Conservation (phyloP, 192 early-diverging fungal species). For the Coemansia pectinata region DNA sequence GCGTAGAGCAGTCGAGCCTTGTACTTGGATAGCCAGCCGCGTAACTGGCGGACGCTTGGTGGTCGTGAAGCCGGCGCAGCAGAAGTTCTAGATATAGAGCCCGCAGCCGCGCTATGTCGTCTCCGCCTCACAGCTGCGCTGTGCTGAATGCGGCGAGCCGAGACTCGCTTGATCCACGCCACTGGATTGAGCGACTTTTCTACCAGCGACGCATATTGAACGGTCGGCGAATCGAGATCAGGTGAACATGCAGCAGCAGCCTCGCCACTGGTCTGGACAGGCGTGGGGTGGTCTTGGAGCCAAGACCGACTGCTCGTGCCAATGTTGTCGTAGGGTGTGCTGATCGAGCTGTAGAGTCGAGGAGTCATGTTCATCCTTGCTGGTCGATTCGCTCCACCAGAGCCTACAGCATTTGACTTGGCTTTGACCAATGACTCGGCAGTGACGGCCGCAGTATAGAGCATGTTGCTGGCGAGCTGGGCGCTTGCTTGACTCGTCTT, state of each 20-base stretch:
- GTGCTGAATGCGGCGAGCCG: slow-evolving; percentile 36
- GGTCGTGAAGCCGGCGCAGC: not conserved
- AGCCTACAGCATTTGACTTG: not conserved
- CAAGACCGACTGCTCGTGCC: slow-evolving; percentile 26
- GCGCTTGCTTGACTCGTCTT: not conserved
- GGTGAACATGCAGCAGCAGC: not conserved
- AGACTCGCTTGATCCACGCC: slow-evolving; percentile 40
- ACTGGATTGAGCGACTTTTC: slow-evolving; percentile 50
- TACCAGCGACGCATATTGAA: slow-evolving; percentile 18
- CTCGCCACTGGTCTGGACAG: not conserved
- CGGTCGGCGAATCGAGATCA: not conserved
- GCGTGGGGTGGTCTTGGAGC: slow-evolving; percentile 27
- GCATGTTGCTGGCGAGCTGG: not conserved
- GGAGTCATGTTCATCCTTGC: slow-evolving; percentile 14
- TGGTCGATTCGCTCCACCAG: not conserved
- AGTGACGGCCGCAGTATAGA: not conserved
- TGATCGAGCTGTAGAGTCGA: slow-evolving; percentile 25
- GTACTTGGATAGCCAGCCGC: slow-evolving; percentile 40
- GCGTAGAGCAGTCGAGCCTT: slow-evolving; percentile 34
- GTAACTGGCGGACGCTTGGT: slow-evolving; percentile 26
- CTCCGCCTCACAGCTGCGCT: not conserved
- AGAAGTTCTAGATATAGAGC: not conserved
- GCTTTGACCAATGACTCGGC: slow-evolving; percentile 2
- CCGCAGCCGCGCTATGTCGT: slow-evolving; percentile 4
- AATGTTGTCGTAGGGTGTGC: slow-evolving; percentile 44